Base-by-base conservation (phyloP, 192 early-diverging fungal species). In the Coemansia javaensis region DNA sequence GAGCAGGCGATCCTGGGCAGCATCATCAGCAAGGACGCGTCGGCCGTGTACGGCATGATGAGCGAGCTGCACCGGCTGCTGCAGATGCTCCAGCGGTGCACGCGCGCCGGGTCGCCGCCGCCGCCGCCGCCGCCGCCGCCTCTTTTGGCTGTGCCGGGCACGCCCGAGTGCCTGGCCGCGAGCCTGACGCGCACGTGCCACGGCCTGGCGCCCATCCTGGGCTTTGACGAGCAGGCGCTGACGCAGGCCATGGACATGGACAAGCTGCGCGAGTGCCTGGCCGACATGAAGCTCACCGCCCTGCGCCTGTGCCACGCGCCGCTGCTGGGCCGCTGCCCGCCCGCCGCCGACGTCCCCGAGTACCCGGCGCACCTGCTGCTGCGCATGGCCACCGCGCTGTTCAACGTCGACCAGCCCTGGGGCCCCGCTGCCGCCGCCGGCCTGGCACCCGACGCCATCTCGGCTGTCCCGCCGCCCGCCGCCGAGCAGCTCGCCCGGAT, bases 1-100 rank as follows among this genome's bases (percentile, higher is more conserved):
- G 68, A 72, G 45, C 52, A 65, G 32, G 28, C 44, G 22, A 54
- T 72, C 2, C 40, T 72, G n/a, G 44, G 62, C 37, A 54, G 34
- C 7, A 52, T 72, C 25, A 60, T 72, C 20, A 50, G 48, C 15
- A 48, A 51, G 32, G 62, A 72, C 36, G 62, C 68, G 15, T 65
- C 68, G 37, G 51, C 68, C 2, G 68, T 72, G 23, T 72, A 72
- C 25, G 68, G 68, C 10, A 72, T 72, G 60, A 72, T 72, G 68
- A 59, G 51, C 32, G 68, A 72, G 32, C 60, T 51, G 2, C 67
- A 72, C 31, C 51, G 36, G 15, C 44, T 60, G 33, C 43, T 72
- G 15, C 68, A 72, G 22, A 50, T 72, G 28, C 37, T 51, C 33
- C 44, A 56, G 9, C 40, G 27, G 12, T 50, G 39, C 31, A 40